Conservation (phyloP, 1,139 yeast genomes). For the Magnusiomyces sp. region DNA sequence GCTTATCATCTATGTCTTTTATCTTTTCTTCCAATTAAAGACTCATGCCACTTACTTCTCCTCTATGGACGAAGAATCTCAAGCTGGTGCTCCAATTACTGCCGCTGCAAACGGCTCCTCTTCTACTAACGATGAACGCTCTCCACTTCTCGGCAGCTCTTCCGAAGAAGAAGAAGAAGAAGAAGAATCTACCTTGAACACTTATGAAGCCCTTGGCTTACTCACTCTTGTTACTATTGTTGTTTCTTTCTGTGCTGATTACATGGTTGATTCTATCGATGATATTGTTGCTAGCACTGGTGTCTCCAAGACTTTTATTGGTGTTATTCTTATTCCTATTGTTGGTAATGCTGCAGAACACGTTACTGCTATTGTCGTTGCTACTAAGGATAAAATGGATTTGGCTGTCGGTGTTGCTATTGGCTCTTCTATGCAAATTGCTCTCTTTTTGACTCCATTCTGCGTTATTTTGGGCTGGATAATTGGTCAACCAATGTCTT, state of each 20-base stretch:
- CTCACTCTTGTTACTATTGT: slow-evolving; percentile 61
- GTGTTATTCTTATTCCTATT: slow-evolving; percentile 85
- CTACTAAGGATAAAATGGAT: slow-evolving; percentile 95
- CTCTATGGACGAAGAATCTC: slow-evolving; percentile 32
- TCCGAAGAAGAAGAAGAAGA: slow-evolving; percentile 28
- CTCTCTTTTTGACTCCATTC: slow-evolving; percentile 89
- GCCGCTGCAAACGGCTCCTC: slow-evolving; percentile 19
- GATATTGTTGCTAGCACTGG: slow-evolving; percentile 77
- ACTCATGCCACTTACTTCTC: slow-evolving; percentile 69
- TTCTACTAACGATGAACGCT: slow-evolving; percentile 17
- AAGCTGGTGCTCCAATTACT: too few relatives aligned
- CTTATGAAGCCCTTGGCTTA: slow-evolving; percentile 25
- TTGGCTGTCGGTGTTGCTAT: slow-evolving; percentile 94
- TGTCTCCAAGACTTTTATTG: slow-evolving; percentile 88
- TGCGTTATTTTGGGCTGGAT: slow-evolving; percentile 90
- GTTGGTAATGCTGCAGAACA: slow-evolving; percentile 99
- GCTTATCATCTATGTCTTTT: slow-evolving; percentile 67
- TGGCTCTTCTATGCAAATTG: slow-evolving; percentile 94
- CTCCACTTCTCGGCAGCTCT: slow-evolving; percentile 22
- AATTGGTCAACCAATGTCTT: slow-evolving; percentile 83
- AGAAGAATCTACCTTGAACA: slow-evolving; percentile 21
- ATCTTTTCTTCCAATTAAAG: slow-evolving; percentile 75
- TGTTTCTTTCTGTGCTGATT: slow-evolving; percentile 89
- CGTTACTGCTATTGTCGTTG: slow-evolving; percentile 91
- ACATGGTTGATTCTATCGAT: slow-evolving; percentile 86